Evolutionary conservation across 208 protist genomes (phyloP), one percentile per base, ranked within the genome.

Genomic region (Leishmania braziliensis): DNA sequence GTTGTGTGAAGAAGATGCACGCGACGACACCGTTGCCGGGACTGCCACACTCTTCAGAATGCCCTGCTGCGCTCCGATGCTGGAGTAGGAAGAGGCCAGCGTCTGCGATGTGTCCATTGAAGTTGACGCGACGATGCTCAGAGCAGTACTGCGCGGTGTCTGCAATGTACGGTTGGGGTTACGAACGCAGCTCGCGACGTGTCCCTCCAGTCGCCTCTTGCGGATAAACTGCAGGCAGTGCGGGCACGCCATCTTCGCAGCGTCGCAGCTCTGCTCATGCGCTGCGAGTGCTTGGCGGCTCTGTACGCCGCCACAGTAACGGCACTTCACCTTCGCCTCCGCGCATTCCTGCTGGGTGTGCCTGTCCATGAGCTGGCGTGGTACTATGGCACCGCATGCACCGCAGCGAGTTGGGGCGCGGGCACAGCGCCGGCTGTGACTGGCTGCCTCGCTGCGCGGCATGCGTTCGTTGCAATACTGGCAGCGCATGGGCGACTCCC

Each of bases 381-480:
- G 78, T n/a, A 95, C 86, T 20, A 85, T 82, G 77, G 86, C 81
- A 9, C 86, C 86, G 74, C 94, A 96, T 26, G 77, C 77, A 26
- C 70, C 63, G 80, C 94, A 97, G n/a, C 88, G 90, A 18, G 93
- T 79, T 20, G 92, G 92, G 39, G 86, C 70, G 51, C 84, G 76
- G n/a, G 81, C 18, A 79, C 94, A 96, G 50, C 88, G 86, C n/a
- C 88, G 84, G 62, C 58, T 88, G 84, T 96, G 92, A 9, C 88
- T 85, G 48, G 66, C 71, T 16, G 87, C 33, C 23, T 94, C 93
- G 36, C 80, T 84, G 63, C 90, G 90, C 73, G 92, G 86, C 79
- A 95, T 88, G 39, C 86, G 86, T 73, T 95, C 91, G 77, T 85
- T 86, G 86, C 94, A 96, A 87, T 96, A 85, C 36, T 80, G 86